phyloP scores from a whole-genome alignment of 768 basidiomycete genomes.

The Pleurotus cornucopiae region DNA sequence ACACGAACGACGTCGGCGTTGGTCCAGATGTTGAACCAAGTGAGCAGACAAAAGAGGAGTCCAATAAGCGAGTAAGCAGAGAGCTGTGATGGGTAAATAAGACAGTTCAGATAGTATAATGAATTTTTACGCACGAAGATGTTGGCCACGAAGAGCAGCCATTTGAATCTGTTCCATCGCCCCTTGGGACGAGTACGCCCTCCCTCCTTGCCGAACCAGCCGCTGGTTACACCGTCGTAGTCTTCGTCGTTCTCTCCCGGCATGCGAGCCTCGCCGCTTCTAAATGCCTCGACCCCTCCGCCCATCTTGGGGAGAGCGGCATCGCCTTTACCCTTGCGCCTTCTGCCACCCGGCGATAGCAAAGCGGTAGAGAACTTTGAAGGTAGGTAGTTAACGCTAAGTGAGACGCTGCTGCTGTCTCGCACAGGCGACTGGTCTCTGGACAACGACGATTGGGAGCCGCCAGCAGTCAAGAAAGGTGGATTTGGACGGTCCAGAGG shows the following conservation, averaged over 20 bases:
- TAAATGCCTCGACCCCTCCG: constrained; percentile 68
- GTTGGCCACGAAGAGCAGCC: constrained; percentile 70
- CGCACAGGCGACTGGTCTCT: constrained; percentile 15
- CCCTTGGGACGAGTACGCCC: constrained; percentile 34
- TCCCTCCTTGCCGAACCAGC: constrained; percentile 38
- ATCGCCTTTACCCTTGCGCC: constrained; percentile 30
- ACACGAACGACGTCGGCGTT: constrained; percentile 70
- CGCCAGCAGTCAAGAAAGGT: constrained; percentile 23
- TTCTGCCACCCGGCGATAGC: constrained; percentile 35
- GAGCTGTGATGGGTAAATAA: constrained; percentile 26
- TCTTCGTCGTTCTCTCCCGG: constrained; percentile 47
- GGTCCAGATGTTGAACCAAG: constrained; percentile 73
- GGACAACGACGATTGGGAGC: constrained; percentile 17
- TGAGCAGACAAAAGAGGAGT: constrained; percentile 63
- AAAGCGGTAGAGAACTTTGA: constrained; percentile 59
- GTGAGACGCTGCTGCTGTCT: constrained; percentile 25
- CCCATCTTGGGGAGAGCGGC: constrained; percentile 53
- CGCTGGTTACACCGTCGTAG: constrained; percentile 38
- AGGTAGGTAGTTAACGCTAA: constrained; percentile 73
- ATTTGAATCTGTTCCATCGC: constrained; percentile 85
- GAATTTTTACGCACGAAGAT: constrained; percentile 28
- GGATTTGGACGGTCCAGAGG: constrained; percentile 30
- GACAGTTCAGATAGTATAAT: background rate
- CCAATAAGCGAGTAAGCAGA: constrained; percentile 56
- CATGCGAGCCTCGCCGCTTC: constrained; percentile 49